Percentiles rank a stretch among this genome's conserved stretches.
Conservation (phyloP, 108 stramenopile species). For the Conticribra guillardii region DNA sequence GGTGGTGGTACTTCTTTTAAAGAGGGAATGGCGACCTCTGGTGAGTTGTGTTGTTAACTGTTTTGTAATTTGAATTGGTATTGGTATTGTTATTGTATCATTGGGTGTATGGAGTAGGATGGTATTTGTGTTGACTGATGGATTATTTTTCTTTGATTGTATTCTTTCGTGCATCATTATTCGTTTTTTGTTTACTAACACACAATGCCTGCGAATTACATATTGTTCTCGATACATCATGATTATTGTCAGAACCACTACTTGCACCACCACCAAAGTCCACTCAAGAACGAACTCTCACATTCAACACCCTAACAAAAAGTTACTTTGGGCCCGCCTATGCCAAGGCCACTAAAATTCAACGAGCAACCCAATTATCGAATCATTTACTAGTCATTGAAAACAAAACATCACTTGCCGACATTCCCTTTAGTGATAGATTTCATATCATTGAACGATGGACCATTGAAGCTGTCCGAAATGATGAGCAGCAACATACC, state of each 20-base stretch:
- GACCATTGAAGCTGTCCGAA: constrained; percentile 55
- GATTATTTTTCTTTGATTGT: too few relatives aligned
- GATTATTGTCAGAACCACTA: constrained; percentile 12
- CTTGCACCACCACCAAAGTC: constrained; percentile 7
- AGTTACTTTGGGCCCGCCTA: constrained; percentile 82
- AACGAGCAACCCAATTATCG: constrained; percentile 61
- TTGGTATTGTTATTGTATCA: too few relatives aligned
- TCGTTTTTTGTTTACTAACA: too few relatives aligned
- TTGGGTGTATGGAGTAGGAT: too few relatives aligned
- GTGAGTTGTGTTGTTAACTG: neutral
- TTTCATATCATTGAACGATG: constrained; percentile 83
- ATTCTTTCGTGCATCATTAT: too few relatives aligned
- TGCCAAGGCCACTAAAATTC: constrained; percentile 73
- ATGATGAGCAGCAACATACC: constrained; percentile 17
- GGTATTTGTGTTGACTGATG: too few relatives aligned
- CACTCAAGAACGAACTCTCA: constrained; percentile 52
- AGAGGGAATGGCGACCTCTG: neutral
- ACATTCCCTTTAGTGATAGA: constrained; percentile 78
- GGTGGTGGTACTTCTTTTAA: constrained; percentile 22
- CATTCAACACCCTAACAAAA: constrained; percentile 76
- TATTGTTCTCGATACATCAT: too few relatives aligned
- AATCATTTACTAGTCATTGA: constrained; percentile 67
- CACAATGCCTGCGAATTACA: too few relatives aligned
- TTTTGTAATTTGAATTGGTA: too few relatives aligned
- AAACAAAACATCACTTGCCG: constrained; percentile 59